Evolutionary conservation across 225 moss, liverwort and hornwort species (phyloP).

Genomic region (Rhytidiadelphus loreus): DNA sequence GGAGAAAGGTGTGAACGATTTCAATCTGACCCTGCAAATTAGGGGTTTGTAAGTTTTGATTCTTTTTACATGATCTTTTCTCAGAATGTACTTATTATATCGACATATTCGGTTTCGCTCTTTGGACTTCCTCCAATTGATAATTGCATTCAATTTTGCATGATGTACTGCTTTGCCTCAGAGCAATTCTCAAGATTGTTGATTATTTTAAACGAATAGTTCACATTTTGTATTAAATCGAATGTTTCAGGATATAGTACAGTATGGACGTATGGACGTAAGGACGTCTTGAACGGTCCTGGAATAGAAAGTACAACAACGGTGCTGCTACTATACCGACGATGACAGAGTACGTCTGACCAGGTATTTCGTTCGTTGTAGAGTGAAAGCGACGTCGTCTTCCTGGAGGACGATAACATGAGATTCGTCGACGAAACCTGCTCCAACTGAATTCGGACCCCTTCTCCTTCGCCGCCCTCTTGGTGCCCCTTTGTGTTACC

Average conservation of each 20-base stretch:
- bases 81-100: neutral
- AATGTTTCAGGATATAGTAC: neutral
- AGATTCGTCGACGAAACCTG: slow-evolving; percentile 13
- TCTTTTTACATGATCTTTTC: neutral
- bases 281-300: neutral
- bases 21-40: slow-evolving; percentile 5
- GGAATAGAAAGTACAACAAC: neutral
- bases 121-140: neutral
- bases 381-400: neutral
- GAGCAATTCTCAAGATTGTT: neutral
- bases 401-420: neutral
- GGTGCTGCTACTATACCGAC: neutral
- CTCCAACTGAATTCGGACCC: slow-evolving; percentile 40
- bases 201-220: neutral
- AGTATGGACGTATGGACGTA: neutral
- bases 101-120: neutral
- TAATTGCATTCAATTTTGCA: neutral
- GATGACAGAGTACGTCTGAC: neutral
- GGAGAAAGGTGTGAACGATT: slow-evolving; percentile 9
- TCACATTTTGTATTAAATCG: neutral
- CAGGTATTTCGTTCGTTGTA: neutral
- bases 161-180: neutral
- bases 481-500: neutral
- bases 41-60: slow-evolving; percentile 4
- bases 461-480: neutral